Evolutionary conservation across 164 flowering plant species (phyloP).

Genomic region (Echeveria elegans): DNA sequence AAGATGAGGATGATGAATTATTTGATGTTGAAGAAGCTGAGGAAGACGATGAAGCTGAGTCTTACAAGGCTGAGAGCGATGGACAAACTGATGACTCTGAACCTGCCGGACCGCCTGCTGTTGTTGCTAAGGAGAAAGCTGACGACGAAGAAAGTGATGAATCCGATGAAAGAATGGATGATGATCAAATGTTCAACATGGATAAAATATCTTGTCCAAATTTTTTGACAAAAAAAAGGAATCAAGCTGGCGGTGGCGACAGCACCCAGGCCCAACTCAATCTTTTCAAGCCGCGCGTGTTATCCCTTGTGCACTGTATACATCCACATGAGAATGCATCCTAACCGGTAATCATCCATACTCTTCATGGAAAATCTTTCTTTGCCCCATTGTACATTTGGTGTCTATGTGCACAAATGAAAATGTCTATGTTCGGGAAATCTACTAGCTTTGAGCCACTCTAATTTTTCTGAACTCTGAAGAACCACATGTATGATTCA

Average conservation of each 20-base stretch:
- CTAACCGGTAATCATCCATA: too few relatives aligned
- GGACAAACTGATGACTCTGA: slow-evolving; percentile 67
- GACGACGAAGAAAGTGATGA: slow-evolving; percentile 62
- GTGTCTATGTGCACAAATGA: too few relatives aligned
- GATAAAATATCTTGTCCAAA: slow-evolving; percentile 68
- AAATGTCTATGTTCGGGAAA: too few relatives aligned
- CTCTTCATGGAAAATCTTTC: too few relatives aligned
- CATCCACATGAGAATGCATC: too few relatives aligned
- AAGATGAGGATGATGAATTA: slow-evolving; percentile 48
- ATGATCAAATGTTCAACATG: slow-evolving; percentile 94
- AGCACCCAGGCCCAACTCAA: slow-evolving; percentile 84
- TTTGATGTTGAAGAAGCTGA: slow-evolving; percentile 76
- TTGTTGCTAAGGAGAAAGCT: slow-evolving; percentile 20
- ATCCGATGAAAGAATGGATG: slow-evolving; percentile 90
- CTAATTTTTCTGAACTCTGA: too few relatives aligned
- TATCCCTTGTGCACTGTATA: too few relatives aligned
- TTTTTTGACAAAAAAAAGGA: slow-evolving; percentile 69
- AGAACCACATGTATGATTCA: too few relatives aligned
- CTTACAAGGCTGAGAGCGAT: slow-evolving; percentile 58
- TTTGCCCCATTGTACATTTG: too few relatives aligned
- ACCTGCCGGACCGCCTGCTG: slow-evolving; percentile 23
- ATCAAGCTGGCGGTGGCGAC: slow-evolving; percentile 62
- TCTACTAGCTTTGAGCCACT: too few relatives aligned
- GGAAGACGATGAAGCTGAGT: slow-evolving; percentile 63
- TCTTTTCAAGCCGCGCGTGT: slow-evolving; percentile 89